Evolutionary conservation across 2,329 filamentous ascomycete species (phyloP), one percentile per base, ranked within the genome.

Genomic region (Annulohypoxylon truncatum): DNA sequence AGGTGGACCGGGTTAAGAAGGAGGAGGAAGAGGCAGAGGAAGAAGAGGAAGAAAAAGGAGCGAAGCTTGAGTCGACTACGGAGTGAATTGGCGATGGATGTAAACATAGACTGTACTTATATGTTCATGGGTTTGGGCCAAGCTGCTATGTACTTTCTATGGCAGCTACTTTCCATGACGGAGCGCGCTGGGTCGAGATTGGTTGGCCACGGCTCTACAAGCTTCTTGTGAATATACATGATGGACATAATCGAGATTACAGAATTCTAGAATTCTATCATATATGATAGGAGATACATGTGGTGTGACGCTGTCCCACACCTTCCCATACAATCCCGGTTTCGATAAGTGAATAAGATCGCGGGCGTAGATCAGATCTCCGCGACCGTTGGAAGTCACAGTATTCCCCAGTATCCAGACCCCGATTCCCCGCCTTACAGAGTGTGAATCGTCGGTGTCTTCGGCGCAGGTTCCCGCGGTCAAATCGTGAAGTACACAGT

Each of bases 1-100:
- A 55, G 2, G 31, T 61, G 4, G 69, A 63, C 44, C 33, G 28
- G 57, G 55, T 57, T n/a, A 61, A 70, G 22, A 60, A 66, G 12
- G 60, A 42, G 10, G 42, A 62, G 8, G 31, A 18, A 4, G 28
- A 54, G 18, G 33, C 24, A 13, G 9, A 33, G 29, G 29, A 59
- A 70, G 18, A 57, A 66, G 9, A 58, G 44, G 8, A 35, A 62
- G 10, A 26, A 18, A 1, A 28, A 54, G 26, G 26, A n/a, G 44
- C 4, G 29, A 15, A 18, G 24, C 46, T 48, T 4, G 9, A 50
- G 31, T 6, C 26, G 46, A 18, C 10, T 9, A 26, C 24, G 50
- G 13, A 18, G 10, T 29, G 24, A 35, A 24, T 9, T 59, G 53
- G 52, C 22, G 22, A 28, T 54, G 51, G 4, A 22, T 48, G 6